Conservation (phyloP, 495 filamentous ascomycete species). For the Amniculicola lignicola region DNA sequence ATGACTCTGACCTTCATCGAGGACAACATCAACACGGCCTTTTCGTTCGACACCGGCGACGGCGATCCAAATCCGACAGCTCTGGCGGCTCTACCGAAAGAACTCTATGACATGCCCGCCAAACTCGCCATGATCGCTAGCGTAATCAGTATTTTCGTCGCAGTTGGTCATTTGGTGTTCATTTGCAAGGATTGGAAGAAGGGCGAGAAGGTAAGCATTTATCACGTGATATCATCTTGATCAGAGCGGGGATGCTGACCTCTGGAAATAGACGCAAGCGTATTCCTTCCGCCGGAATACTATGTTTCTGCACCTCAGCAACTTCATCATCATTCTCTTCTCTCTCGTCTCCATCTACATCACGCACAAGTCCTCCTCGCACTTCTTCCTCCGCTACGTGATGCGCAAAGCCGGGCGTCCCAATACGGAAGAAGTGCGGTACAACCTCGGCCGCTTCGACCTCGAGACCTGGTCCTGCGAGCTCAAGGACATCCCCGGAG, state of each 20-base stretch:
- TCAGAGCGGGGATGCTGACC: not conserved
- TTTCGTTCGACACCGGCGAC: conserved; percentile 22
- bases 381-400: conserved; percentile 22
- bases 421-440: conserved; percentile 12
- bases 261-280: conserved; percentile 11
- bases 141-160: conserved; percentile 6
- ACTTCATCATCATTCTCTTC: conserved; percentile 27
- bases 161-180: conserved; percentile 4
- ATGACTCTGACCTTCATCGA: conserved; percentile 26
- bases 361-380: conserved; percentile 21
- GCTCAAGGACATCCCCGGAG: conserved; percentile 9
- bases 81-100: conserved; percentile 18
- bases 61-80: conserved; percentile 12
- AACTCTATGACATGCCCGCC: conserved; percentile 13
- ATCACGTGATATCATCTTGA: not conserved
- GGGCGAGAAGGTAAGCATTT: conserved; percentile 13
- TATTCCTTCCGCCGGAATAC: conserved; percentile 30
- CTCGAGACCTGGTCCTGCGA: conserved; percentile 33
- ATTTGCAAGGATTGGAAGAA: conserved; percentile 19
- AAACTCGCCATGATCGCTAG: conserved; percentile 18
- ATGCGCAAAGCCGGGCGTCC: conserved; percentile 9
- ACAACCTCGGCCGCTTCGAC: conserved; percentile 31
- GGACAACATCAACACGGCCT: conserved; percentile 22
- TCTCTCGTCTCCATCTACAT: conserved; percentile 23
- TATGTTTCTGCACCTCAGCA: conserved; percentile 28